These are phyloP conservation scores for Daedaleopsis nitida DNA, from an alignment of 768 basidiomycete genomes.

Conservation along the genomic window DNA sequence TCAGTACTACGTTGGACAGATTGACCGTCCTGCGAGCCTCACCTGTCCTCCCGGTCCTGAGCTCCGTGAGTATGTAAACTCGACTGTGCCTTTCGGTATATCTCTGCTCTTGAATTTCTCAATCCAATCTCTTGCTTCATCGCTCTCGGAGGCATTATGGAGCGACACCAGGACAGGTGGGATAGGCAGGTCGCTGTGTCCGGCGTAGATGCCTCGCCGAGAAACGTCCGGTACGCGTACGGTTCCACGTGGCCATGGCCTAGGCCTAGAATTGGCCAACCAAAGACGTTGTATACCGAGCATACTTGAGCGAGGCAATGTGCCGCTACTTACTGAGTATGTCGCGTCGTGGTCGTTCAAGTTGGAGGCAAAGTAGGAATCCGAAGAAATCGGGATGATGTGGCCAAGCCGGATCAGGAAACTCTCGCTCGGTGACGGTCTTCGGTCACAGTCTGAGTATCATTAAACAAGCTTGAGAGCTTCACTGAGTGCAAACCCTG, in stretches of 20 bases:
- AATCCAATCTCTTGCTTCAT: conserved; percentile 57
- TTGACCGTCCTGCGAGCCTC: neutral
- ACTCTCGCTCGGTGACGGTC: neutral
- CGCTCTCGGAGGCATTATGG: conserved; percentile 26
- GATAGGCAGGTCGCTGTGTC: conserved; percentile 25
- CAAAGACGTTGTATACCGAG: neutral
- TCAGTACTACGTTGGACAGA: neutral
- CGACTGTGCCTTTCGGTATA: conserved; percentile 56
- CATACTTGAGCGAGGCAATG: neutral
- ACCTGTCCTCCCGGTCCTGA: conserved; percentile 89
- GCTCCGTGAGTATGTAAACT: conserved; percentile 72
- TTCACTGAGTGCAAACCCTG: neutral
- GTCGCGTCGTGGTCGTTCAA: too few species aligned
- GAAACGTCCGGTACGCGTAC: neutral
- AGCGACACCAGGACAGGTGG: conserved; percentile 46
- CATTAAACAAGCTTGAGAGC: too few species aligned
- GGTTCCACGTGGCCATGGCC: neutral
- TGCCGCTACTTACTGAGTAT: too few species aligned
- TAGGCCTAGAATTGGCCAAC: neutral
- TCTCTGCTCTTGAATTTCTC: conserved; percentile 43
- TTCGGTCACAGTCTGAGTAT: too few species aligned
- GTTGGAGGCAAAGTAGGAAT: too few species aligned
- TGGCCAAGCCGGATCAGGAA: neutral
- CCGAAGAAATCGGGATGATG: neutral
- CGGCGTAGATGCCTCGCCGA: neutral